These are phyloP conservation scores for Fusarium subtropicale DNA, from an alignment of 2,329 filamentous ascomycete genomes.

Conservation along the genomic window DNA sequence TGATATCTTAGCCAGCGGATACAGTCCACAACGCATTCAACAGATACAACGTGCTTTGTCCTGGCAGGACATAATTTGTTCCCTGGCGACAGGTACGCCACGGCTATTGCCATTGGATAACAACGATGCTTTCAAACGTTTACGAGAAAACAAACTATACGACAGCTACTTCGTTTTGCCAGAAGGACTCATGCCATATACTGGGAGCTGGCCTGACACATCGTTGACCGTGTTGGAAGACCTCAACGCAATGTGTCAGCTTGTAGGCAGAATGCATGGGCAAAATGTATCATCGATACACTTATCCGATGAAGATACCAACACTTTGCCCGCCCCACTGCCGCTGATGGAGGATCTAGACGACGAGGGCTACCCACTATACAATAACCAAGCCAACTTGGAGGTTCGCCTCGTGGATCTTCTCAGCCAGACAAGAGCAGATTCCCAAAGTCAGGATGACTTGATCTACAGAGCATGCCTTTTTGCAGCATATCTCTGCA, in stretches of 20 bases:
- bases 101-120: neutral
- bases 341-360: constrained; percentile 11
- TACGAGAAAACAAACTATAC: neutral
- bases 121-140: fast-evolving
- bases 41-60: constrained; percentile 6
- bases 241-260: neutral
- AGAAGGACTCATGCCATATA: fast-evolving
- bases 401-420: constrained; percentile 11
- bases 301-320: fast-evolving
- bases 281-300: fast-evolving
- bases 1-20: too few relatives aligned
- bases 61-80: constrained; percentile 19
- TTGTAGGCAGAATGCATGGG: neutral
- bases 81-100: neutral
- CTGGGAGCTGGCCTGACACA: fast-evolving
- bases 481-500: constrained; percentile 17
- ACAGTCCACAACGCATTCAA: neutral
- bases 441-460: neutral
- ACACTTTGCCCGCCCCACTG: fast-evolving
- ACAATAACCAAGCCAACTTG: constrained; percentile 10
- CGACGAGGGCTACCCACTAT: constrained; percentile 5
- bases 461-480: constrained; percentile 11
- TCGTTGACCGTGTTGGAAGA: neutral
- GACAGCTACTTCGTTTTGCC: neutral
- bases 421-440: neutral